A percentile compares a stretch with the other conserved stretches of the same genome.
Conservation (phyloP, 2,329 filamentous ascomycete species). For the Truncatella angustata region DNA sequence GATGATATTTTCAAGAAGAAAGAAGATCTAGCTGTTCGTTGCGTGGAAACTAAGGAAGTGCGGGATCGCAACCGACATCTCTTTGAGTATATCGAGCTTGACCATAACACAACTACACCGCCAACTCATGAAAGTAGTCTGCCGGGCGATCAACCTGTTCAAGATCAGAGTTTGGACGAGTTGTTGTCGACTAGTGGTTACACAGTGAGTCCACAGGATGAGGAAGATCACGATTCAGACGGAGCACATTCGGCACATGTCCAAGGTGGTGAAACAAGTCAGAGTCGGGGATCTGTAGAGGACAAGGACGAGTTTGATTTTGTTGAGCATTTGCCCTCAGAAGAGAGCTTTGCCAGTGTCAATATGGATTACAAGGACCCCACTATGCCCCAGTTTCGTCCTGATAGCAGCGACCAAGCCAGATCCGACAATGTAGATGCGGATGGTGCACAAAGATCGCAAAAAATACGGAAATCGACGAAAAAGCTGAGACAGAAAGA, state of each 20-base stretch:
- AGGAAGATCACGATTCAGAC: constrained; percentile 13
- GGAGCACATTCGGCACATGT: constrained; percentile 11
- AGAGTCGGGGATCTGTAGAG: constrained; percentile 9
- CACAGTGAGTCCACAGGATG: constrained; percentile 28
- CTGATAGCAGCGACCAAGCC: constrained; percentile 47
- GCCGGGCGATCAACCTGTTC: constrained; percentile 15
- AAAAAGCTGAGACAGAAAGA: neutral
- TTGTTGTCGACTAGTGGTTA: constrained; percentile 46
- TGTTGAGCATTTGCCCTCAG: neutral
- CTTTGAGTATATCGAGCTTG: constrained; percentile 40
- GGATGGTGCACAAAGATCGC: too few species aligned
- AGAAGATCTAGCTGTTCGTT: constrained; percentile 73
- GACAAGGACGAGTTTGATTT: constrained; percentile 4
- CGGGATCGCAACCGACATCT: constrained; percentile 56
- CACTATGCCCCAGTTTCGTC: constrained; percentile 67
- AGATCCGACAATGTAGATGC: too few species aligned
- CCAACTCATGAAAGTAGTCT: constrained; percentile 9
- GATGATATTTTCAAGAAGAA: constrained; percentile 80
- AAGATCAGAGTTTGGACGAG: constrained; percentile 34
- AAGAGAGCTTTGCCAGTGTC: neutral
- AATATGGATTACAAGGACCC: constrained; percentile 46
- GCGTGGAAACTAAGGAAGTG: constrained; percentile 59
- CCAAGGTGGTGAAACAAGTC: constrained; percentile 5
- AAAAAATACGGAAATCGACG: neutral
- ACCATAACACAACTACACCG: constrained; percentile 15